phyloP scores from a whole-genome alignment of 495 filamentous ascomycete species.

The Hypoxylon subgilvum region DNA sequence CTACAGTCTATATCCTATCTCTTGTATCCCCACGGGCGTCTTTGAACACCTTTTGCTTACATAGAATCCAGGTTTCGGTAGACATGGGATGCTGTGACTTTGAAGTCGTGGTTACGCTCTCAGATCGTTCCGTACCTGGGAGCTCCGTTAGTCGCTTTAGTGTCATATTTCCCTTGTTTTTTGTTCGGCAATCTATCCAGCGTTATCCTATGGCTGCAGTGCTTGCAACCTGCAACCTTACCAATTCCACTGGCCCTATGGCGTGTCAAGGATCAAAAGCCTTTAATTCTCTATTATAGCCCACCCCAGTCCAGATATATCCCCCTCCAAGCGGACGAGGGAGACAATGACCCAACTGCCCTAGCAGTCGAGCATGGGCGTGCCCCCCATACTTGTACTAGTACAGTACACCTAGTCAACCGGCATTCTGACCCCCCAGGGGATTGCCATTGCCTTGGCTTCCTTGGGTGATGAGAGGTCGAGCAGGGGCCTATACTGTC shows the following conservation, averaged over 20 bases:
- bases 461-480: slow-evolving; percentile 37
- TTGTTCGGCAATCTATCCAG: slow-evolving; percentile 45
- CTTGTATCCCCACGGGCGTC: slow-evolving; percentile 2
- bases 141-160: slow-evolving; percentile 32
- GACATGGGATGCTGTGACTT: slow-evolving; percentile 11
- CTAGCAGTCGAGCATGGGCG: slow-evolving; percentile 42
- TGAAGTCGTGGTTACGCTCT: slow-evolving; percentile 22
- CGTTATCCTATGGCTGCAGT: slow-evolving; percentile 39
- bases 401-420: slow-evolving; percentile 40
- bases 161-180: slow-evolving; percentile 37
- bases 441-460: slow-evolving; percentile 44
- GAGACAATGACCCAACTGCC: slow-evolving; percentile 38
- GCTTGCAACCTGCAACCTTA: slow-evolving; percentile 42
- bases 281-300: slow-evolving; percentile 52
- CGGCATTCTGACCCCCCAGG: slow-evolving; percentile 45
- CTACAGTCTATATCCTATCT: background rate
- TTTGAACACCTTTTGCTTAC: slow-evolving; percentile 26
- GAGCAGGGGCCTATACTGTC: slow-evolving; percentile 41
- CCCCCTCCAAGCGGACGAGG: slow-evolving; percentile 47
- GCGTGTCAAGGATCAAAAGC: slow-evolving; percentile 49
- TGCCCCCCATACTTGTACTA: slow-evolving; percentile 36
- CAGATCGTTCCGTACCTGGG: slow-evolving; percentile 33
- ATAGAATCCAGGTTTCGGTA: slow-evolving; percentile 26
- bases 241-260: slow-evolving; percentile 48
- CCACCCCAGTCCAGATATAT: slow-evolving; percentile 50